Evolutionary conservation across 2,329 filamentous ascomycete genomes (phyloP).

Genomic region (Drechslera avenae): DNA sequence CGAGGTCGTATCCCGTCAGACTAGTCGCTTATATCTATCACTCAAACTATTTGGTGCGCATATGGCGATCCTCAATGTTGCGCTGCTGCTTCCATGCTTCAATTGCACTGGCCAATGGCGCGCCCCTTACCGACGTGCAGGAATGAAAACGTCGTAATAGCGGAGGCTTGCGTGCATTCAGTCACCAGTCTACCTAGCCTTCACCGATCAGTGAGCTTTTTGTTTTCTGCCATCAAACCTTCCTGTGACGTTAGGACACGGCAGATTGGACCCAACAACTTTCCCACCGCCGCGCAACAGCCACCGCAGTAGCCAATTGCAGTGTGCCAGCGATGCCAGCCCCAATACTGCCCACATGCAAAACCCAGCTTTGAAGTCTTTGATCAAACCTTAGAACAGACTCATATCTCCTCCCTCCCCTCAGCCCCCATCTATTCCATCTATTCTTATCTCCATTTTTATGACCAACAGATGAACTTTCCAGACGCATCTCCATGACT

Average conservation of each 20-base stretch:
- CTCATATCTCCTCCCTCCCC: too few relatives aligned
- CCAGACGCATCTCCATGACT: too few relatives aligned
- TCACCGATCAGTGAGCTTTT: too few relatives aligned
- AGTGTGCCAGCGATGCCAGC: constrained; percentile 12
- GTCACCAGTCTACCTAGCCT: background rate
- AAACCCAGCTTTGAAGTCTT: too few relatives aligned
- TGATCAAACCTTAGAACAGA: too few relatives aligned
- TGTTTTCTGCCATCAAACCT: constrained; percentile 14
- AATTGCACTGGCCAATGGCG: constrained; percentile 15
- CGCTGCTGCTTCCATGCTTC: constrained; percentile 35
- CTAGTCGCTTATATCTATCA: constrained; percentile 29
- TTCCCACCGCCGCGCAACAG: too few relatives aligned
- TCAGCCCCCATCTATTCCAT: too few relatives aligned
- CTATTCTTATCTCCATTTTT: too few relatives aligned
- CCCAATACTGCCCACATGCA: too few relatives aligned
- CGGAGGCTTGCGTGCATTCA: background rate
- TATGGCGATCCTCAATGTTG: constrained; percentile 21
- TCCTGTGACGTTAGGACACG: constrained; percentile 22
- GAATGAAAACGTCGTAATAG: constrained; percentile 6
- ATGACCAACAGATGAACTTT: too few relatives aligned
- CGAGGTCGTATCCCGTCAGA: constrained; percentile 27
- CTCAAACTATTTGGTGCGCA: constrained; percentile 19
- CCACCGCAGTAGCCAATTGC: constrained; percentile 23
- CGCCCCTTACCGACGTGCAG: constrained; percentile 25
- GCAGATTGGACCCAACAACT: constrained; percentile 5